These are phyloP conservation scores for Aurifilum marmelostoma DNA, from an alignment of 2,329 filamentous ascomycete species.

Conservation along the genomic window DNA sequence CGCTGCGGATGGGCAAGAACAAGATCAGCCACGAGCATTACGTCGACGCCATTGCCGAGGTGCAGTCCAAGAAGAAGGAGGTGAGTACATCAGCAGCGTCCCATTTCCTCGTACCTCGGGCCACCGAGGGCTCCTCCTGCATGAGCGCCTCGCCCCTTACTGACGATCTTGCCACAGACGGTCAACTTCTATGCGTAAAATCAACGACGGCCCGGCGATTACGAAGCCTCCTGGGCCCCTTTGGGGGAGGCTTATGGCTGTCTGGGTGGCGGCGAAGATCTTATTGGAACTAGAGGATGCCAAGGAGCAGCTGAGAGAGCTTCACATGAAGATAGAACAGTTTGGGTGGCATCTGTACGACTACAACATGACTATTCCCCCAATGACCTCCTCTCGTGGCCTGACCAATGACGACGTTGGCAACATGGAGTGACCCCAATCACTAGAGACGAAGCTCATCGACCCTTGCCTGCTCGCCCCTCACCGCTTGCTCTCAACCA, in stretches of 20 bases:
- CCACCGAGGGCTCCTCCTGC: not conserved
- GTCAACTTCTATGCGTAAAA: constrained; percentile 61
- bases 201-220: constrained; percentile 20
- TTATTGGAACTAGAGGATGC: constrained; percentile 24
- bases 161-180: constrained; percentile 43
- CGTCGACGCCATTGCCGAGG: constrained; percentile 96
- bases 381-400: not conserved
- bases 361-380: constrained; percentile 2
- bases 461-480: not conserved
- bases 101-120: not conserved
- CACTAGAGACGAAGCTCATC: not conserved
- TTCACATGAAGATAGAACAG: constrained; percentile 7
- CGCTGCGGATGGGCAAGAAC: constrained; percentile 87
- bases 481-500: not conserved
- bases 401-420: constrained; percentile 4
- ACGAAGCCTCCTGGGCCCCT: not conserved
- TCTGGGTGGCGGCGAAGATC: constrained; percentile 6
- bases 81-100: constrained; percentile 45
- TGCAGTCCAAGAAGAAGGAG: constrained; percentile 95
- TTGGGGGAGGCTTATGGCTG: not conserved
- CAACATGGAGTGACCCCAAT: too few relatives aligned
- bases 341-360: constrained; percentile 14
- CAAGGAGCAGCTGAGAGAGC: not conserved
- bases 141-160: not conserved
- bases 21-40: constrained; percentile 99